Conservation (phyloP, 2,329 filamentous ascomycete genomes). For the Epichloe typhina region DNA sequence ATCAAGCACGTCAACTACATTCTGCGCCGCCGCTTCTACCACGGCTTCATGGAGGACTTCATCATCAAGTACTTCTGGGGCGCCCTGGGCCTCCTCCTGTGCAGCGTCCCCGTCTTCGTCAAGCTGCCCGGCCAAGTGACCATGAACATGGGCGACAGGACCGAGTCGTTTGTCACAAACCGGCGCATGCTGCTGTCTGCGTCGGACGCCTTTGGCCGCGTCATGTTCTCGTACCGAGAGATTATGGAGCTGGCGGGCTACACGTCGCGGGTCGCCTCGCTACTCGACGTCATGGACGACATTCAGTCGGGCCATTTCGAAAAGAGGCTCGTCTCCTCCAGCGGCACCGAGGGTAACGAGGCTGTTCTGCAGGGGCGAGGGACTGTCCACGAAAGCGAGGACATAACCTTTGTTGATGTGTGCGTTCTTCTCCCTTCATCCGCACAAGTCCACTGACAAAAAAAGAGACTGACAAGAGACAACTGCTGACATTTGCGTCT, state of each 20-base stretch:
- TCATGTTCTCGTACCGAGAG: slow-evolving; percentile 98
- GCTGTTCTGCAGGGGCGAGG: slow-evolving; percentile 74
- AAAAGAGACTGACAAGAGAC: too few relatives aligned
- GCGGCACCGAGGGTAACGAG: slow-evolving; percentile 67
- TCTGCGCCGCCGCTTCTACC: slow-evolving; percentile 77
- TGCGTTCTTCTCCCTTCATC: slow-evolving; percentile 24
- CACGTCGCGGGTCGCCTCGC: slow-evolving; percentile 78
- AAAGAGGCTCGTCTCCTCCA: slow-evolving; percentile 90
- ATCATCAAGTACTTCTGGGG: slow-evolving; percentile 99
- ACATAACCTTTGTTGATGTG: slow-evolving; percentile 78
- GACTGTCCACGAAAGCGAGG: slow-evolving; percentile 64
- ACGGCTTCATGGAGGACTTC: slow-evolving; percentile 99
- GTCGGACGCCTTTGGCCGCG: slow-evolving; percentile 85
- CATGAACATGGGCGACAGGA: slow-evolving; percentile 56
- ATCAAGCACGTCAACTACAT: slow-evolving; percentile 99
- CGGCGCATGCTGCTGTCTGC: slow-evolving; percentile 81
- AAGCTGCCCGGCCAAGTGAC: slow-evolving; percentile 62
- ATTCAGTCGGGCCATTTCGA: slow-evolving; percentile 83
- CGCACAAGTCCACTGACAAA: not conserved
- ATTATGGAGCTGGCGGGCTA: slow-evolving; percentile 92
- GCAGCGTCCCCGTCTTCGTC: slow-evolving; percentile 92
- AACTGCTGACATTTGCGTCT: too few relatives aligned
- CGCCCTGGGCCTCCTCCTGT: slow-evolving; percentile 77
- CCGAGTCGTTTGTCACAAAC: slow-evolving; percentile 82
- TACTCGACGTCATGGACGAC: slow-evolving; percentile 90